phyloP scores from a whole-genome alignment of 805 yeast species.

The Metschnikowia santaceciliae region DNA sequence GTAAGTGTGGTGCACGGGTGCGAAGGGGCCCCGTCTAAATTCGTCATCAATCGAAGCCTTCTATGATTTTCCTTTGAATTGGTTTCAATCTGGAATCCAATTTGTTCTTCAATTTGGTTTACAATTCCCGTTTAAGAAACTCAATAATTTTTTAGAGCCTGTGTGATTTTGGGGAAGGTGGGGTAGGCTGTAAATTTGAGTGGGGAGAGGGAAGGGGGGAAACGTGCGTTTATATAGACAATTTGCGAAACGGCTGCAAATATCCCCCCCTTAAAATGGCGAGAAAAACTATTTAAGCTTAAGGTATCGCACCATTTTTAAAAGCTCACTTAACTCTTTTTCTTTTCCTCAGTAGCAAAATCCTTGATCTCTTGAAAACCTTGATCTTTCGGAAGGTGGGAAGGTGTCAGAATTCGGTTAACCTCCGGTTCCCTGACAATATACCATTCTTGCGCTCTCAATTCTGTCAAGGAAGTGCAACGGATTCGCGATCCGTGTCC shows the following conservation, averaged over 20 bases:
- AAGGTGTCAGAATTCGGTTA: no score
- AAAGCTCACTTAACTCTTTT: background rate
- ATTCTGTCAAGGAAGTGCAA: no score
- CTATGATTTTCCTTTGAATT: background rate
- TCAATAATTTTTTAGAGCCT: no score
- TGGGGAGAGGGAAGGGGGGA: background rate
- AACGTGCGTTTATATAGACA: background rate
- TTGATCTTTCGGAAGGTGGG: no score
- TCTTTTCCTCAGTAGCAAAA: no score
- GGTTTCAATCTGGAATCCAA: background rate
- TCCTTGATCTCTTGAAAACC: no score
- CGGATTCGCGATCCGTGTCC: no score
- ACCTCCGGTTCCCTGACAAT: no score
- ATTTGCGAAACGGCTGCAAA: conserved; percentile 3
- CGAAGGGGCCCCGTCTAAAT: background rate
- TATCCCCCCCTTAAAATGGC: background rate
- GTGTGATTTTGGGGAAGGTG: no score
- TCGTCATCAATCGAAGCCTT: background rate
- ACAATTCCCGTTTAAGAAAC: no score
- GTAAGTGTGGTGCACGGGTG: background rate
- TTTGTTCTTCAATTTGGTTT: background rate
- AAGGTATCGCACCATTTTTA: background rate
- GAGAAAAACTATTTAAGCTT: background rate
- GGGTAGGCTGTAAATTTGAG: background rate
- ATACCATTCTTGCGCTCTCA: no score